Evolutionary conservation across 441 rosid species (phyloP).

Genomic region (Croton laevigatus): DNA sequence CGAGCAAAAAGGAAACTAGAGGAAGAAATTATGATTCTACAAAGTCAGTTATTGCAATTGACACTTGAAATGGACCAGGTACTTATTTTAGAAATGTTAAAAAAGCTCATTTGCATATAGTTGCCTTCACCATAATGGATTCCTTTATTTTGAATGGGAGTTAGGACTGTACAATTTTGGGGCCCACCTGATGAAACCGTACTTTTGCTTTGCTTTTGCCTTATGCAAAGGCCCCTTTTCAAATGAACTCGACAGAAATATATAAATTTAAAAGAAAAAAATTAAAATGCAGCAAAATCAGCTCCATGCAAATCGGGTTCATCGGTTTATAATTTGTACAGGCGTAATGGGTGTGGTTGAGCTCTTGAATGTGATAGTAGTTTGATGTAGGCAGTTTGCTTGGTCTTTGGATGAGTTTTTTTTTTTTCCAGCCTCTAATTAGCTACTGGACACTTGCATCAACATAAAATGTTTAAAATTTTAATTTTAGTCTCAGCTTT

Average conservation of each 20-base stretch:
- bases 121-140: background rate
- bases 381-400: background rate
- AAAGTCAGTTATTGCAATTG: slow-evolving; percentile 83
- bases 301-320: too few relatives aligned
- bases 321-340: too few relatives aligned
- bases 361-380: background rate
- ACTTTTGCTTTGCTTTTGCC: too few relatives aligned
- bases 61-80: slow-evolving; percentile 97
- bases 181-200: too few relatives aligned
- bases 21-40: slow-evolving; percentile 66
- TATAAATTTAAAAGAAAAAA: too few relatives aligned
- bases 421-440: slow-evolving; percentile 9
- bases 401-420: background rate
- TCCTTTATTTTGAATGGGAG: background rate
- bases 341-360: too few relatives aligned
- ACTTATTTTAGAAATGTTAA: slow-evolving; percentile 19
- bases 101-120: slow-evolving; percentile 1
- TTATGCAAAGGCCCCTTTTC: too few relatives aligned
- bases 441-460: background rate
- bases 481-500: background rate
- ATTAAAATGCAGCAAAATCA: too few relatives aligned
- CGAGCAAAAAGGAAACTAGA: slow-evolving; percentile 78
- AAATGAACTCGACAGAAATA: too few relatives aligned
- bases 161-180: too few relatives aligned
- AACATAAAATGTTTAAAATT: background rate